Percentiles rank a stretch among this genome's conserved stretches.
phyloP scores from a whole-genome alignment of 352 stramenopile species.

The Pythium volutum region DNA sequence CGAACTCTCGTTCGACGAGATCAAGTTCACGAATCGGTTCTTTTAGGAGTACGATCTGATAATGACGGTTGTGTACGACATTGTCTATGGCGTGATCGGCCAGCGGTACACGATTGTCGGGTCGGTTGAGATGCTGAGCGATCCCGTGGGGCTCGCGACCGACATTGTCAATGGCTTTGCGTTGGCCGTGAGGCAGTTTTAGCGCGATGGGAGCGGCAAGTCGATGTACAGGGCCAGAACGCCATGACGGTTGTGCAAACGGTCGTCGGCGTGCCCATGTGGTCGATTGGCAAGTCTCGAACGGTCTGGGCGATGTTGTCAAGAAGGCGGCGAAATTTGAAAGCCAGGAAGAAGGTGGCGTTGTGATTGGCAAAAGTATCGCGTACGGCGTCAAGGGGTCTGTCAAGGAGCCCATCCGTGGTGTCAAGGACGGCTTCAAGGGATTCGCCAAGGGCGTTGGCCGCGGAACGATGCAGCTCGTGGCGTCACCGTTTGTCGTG shows the following conservation, averaged over 20 bases:
- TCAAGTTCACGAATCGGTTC: conserved; percentile 74
- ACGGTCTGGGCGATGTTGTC: conserved; percentile 79
- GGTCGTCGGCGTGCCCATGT: conserved; percentile 68
- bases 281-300: conserved; percentile 82
- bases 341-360: conserved; percentile 72
- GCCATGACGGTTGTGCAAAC: conserved; percentile 79
- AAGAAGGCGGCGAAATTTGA: conserved; percentile 84
- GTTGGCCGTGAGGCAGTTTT: conserved; percentile 69
- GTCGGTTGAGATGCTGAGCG: conserved; percentile 79
- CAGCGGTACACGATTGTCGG: conserved; percentile 91
- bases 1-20: conserved; percentile 73
- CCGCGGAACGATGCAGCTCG: conserved; percentile 71
- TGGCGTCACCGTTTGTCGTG: conserved; percentile 78
- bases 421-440: conserved; percentile 73
- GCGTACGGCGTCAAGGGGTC: conserved; percentile 73
- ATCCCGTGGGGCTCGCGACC: conserved; percentile 77
- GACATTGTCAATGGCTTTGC: conserved; percentile 87
- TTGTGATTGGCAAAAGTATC: conserved; percentile 77
- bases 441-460: conserved; percentile 82
- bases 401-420: conserved; percentile 81
- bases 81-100: conserved; percentile 67
- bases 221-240: conserved; percentile 74
- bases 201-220: conserved; percentile 75
- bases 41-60: conserved; percentile 86
- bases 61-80: conserved; percentile 65